phyloP scores from a whole-genome alignment of 805 yeast species.

The Ogataea degrootiae region DNA sequence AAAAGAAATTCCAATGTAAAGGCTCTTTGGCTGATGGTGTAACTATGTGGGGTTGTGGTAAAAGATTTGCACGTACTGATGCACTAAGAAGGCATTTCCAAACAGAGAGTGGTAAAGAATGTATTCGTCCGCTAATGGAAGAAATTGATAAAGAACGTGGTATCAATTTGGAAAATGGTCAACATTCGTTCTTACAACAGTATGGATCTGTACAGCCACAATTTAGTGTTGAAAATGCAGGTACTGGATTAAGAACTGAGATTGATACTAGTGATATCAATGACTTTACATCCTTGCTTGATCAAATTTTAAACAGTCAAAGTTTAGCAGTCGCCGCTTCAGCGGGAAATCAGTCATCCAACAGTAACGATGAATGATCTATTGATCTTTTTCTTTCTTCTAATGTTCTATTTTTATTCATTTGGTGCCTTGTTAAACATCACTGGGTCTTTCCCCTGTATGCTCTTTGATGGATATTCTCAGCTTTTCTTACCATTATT shows the following conservation, averaged over 20 bases:
- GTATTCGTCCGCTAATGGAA: slow-evolving; percentile 63
- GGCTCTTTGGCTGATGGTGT: slow-evolving; percentile 56
- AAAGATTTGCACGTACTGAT: slow-evolving; percentile 74
- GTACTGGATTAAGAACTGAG: slow-evolving; percentile 6
- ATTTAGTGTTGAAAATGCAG: slow-evolving; percentile 17
- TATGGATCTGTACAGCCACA: neutral
- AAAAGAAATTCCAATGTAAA: slow-evolving; percentile 67
- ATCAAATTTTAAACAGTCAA: slow-evolving; percentile 19
- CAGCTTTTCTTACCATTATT: neutral
- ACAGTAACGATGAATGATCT: neutral
- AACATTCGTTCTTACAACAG: slow-evolving; percentile 2
- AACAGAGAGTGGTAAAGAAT: slow-evolving; percentile 71
- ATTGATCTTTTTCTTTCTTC: neutral
- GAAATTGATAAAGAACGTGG: slow-evolving; percentile 36
- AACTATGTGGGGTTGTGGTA: slow-evolving; percentile 72
- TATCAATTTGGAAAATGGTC: slow-evolving; percentile 8
- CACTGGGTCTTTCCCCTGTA: no score
- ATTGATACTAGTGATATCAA: slow-evolving; percentile 9
- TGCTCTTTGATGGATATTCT: neutral
- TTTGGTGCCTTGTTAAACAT: neutral
- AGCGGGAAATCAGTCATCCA: neutral
- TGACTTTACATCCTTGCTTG: slow-evolving; percentile 16
- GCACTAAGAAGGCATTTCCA: slow-evolving; percentile 75
- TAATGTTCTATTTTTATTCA: neutral
- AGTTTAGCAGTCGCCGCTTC: slow-evolving; percentile 9